Evolutionary conservation across 495 filamentous ascomycete genomes (phyloP).

Genomic region (Aspergillus diversus): DNA sequence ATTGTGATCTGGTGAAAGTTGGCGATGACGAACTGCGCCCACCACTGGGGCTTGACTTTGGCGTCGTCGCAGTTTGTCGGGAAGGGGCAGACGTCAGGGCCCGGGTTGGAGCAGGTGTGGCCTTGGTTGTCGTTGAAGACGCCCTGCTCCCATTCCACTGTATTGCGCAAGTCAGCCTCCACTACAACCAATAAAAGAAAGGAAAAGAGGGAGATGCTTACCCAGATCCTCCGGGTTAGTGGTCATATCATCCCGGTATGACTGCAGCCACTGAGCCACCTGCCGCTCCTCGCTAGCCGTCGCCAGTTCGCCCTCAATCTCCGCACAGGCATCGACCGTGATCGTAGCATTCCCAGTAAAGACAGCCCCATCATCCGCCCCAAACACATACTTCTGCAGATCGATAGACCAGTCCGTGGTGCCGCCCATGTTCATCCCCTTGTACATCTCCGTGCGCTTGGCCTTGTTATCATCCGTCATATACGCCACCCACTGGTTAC

Average conservation of each 20-base stretch:
- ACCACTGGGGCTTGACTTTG: neutral
- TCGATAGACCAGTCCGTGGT: conserved; percentile 46
- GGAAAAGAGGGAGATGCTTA: neutral
- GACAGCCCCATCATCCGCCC: neutral
- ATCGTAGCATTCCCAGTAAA: conserved; percentile 49
- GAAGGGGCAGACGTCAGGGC: neutral
- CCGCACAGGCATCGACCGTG: conserved; percentile 29
- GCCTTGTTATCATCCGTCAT: conserved; percentile 37
- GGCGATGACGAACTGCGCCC: conserved; percentile 6
- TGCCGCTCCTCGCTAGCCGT: conserved; percentile 15
- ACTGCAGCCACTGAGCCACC: neutral
- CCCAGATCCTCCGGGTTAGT: neutral
- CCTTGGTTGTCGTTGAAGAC: neutral
- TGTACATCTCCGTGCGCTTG: conserved; percentile 22
- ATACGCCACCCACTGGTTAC: conserved; percentile 45
- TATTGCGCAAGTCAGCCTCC: neutral
- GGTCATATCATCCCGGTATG: neutral
- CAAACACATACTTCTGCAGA: conserved; percentile 20
- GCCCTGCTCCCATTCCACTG: neutral
- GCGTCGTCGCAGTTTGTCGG: neutral
- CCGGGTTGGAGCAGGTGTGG: neutral
- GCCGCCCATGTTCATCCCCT: conserved; percentile 33
- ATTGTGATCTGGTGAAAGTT: conserved; percentile 5
- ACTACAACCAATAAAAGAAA: neutral
- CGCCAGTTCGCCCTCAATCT: conserved; percentile 41